Evolutionary conservation across 1,139 yeast genomes (phyloP).

Genomic region (Pneumocystis carinii): DNA sequence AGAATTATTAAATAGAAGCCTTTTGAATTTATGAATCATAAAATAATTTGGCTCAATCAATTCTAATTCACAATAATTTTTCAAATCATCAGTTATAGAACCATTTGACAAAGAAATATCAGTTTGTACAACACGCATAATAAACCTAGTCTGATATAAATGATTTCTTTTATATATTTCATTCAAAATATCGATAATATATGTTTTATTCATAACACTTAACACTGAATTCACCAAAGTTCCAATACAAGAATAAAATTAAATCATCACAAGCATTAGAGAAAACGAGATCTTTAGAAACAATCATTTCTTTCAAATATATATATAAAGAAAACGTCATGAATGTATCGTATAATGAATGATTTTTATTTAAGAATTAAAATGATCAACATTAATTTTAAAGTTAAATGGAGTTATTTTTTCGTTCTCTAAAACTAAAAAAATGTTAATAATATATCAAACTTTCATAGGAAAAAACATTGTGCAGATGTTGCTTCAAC

Average conservation of each 20-base stretch:
- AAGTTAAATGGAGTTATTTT: conserved; percentile 1
- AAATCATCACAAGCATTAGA: conserved; percentile 6
- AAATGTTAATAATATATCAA: conserved; percentile 21
- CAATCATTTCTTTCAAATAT: conserved; percentile 1
- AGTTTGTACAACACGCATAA: conserved; percentile 24
- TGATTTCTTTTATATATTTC: conserved; percentile 23
- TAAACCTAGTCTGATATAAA: conserved; percentile 24
- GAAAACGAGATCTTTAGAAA: conserved; percentile 8
- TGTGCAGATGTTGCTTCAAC: conserved; percentile 28
- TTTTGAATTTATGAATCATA: neutral
- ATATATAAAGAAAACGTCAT: neutral
- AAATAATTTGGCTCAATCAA: conserved; percentile 2
- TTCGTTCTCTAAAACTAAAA: conserved; percentile 5
- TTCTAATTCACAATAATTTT: conserved; percentile 12
- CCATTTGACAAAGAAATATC: conserved; percentile 12
- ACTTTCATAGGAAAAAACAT: conserved; percentile 17
- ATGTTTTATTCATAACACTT: conserved; percentile 15
- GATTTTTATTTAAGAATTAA: neutral
- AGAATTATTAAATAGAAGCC: conserved; percentile 2
- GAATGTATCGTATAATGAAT: neutral
- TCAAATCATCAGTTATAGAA: conserved; percentile 12
- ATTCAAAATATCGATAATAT: conserved; percentile 20
- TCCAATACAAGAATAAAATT: conserved; percentile 3
- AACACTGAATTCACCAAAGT: conserved; percentile 4
- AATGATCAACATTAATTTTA: neutral